Evolutionary conservation across 129 eudicot genomes (phyloP).

Genomic region (Lactuca sativa): DNA sequence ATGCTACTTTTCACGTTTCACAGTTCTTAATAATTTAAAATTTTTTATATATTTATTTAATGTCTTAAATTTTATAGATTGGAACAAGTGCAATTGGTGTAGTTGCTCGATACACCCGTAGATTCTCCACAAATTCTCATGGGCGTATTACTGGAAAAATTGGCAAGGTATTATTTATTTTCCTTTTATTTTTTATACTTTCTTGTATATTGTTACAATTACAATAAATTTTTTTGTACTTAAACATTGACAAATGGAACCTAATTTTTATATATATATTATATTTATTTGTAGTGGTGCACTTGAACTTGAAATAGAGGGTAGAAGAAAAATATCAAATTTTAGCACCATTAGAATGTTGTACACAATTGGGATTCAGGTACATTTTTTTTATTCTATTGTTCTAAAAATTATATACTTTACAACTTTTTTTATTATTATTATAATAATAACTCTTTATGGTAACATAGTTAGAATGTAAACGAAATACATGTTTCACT

Average conservation of each 20-base stretch:
- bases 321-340: conserved; percentile 86
- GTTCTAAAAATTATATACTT: too few relatives aligned
- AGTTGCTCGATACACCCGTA: conserved; percentile 65
- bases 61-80: conserved; percentile 41
- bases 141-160: conserved; percentile 83
- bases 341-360: conserved; percentile 78
- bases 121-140: conserved; percentile 83
- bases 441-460: background rate
- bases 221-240: background rate
- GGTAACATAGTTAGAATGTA: too few relatives aligned
- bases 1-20: background rate
- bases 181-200: background rate
- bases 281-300: conserved; percentile 45
- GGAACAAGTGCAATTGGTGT: conserved; percentile 82
- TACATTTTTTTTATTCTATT: conserved; percentile 13
- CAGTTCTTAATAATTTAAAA: too few relatives aligned
- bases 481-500: too few relatives aligned
- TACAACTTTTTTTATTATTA: too few relatives aligned
- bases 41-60: background rate
- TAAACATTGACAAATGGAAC: too few relatives aligned
- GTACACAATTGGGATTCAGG: conserved; percentile 84
- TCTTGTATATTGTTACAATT: background rate
- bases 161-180: conserved; percentile 55
- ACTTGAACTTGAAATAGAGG: conserved; percentile 92
- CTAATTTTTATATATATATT: too few relatives aligned